Base-by-base conservation (phyloP, 305 asterid genomes). In the Fraxinus angustifolia region DNA sequence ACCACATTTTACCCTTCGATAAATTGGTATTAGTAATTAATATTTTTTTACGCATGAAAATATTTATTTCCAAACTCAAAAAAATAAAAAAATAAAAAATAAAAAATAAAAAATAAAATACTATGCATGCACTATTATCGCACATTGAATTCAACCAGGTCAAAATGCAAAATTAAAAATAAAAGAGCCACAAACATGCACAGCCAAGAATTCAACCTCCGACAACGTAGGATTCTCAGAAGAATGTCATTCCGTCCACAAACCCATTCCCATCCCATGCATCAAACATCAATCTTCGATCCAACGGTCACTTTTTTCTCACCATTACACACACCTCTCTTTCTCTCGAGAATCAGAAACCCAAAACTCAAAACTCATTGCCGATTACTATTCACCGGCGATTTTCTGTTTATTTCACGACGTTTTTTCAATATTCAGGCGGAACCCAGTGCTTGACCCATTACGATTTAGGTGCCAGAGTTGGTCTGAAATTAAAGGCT, bases 201-300 rank as follows among this genome's bases (percentile, higher is more conserved):
- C 86, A 79, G 72, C 79, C 89, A 90, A 85, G 83, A 82, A 80
- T 88, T 88, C 91, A 88, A 82, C 87, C 89, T 87, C 97, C 94
- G 93, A 81, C 82, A 86, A 34, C 79, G 80, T 78, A 73, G 97
- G 93, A 40, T 78, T 87, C 86, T 83, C 82, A 77, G 82, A 84
- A 76, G 65, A 80, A 88, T 87, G 90, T 73, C 90, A 56, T 85
- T 76, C 50, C 84, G 88, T 85, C 88, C 92, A 82, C 89, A 56
- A 62, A 84, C 73, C 73, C 88, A 35, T 53, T 30, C 81, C 84
- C 89, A 75, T 70, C 83, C 83, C 83, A 77, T 78, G 62, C 81
- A 79, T 82, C 82, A 67, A 72, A 78, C 83, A 79, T 83, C 88
- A 81, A 76, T 28, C 80, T 81, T 83, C 85, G 58, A 82, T 86